A percentile compares a stretch with the other conserved stretches of the same genome.
Conservation (phyloP, 371 early-diverging fungal genomes). For the Haplosporangium sp. region DNA sequence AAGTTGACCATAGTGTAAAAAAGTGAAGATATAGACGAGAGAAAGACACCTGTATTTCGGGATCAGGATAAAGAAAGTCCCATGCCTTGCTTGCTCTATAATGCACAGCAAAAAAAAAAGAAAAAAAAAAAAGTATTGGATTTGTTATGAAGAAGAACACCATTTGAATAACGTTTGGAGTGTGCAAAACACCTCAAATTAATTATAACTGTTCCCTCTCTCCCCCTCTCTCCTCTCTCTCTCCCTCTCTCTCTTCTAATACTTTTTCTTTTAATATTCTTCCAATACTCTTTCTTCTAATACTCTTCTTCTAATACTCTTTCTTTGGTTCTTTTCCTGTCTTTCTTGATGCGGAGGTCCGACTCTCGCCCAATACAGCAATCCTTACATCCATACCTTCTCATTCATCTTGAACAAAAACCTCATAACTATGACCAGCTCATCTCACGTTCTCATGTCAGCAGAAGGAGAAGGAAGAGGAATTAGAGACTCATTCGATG, state of each 20-base stretch:
- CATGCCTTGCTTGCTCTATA: no score
- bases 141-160: no score
- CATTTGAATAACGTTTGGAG: no score
- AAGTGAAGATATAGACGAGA: no score
- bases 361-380: neutral
- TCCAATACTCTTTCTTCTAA: neutral
- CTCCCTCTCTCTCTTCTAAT: neutral
- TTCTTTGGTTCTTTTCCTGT: neutral
- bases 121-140: no score
- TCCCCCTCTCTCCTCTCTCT: no score
- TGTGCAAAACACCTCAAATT: no score
- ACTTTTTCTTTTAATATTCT: neutral
- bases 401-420: conserved; percentile 2
- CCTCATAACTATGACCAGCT: conserved; percentile 20
- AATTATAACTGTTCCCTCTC: no score
- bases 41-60: no score
- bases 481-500: conserved; percentile 12
- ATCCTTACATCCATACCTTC: neutral
- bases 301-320: neutral
- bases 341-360: conserved; percentile 33
- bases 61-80: no score
- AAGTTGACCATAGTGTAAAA: no score
- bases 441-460: conserved; percentile 16
- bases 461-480: conserved; percentile 12
- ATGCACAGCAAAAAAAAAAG: no score